These are phyloP conservation scores for Ensete glaucum DNA, from an alignment of 176 grass and related monocot genomes.

Conservation along the genomic window DNA sequence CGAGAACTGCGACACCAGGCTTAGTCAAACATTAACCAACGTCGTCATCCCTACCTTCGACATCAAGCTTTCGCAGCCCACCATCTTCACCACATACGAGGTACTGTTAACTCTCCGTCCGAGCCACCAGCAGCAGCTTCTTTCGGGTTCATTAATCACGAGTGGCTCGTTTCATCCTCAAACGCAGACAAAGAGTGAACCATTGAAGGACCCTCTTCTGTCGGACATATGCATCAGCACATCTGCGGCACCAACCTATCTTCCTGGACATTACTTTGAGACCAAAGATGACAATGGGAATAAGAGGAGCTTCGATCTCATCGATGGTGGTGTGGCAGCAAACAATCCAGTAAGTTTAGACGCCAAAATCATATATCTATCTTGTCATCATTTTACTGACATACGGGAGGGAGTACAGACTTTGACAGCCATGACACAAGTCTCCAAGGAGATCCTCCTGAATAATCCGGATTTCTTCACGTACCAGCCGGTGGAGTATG, in stretches of 20 bases:
- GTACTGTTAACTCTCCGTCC: not conserved
- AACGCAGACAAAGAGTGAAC: slow-evolving; percentile 13
- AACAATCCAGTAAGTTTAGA: slow-evolving; percentile 55
- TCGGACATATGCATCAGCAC: slow-evolving; percentile 76
- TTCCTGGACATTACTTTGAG: slow-evolving; percentile 42
- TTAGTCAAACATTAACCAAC: slow-evolving; percentile 43
- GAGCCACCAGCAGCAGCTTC: not conserved
- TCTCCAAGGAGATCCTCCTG: slow-evolving; percentile 39
- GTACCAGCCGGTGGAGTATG: slow-evolving; percentile 38
- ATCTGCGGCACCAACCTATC: slow-evolving; percentile 50
- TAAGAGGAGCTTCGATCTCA: slow-evolving; percentile 26
- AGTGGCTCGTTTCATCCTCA: no score
- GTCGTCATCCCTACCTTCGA: slow-evolving; percentile 54
- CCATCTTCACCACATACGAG: slow-evolving; percentile 57
- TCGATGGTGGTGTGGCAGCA: slow-evolving; percentile 50
- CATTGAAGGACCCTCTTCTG: slow-evolving; percentile 42
- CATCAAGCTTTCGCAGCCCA: slow-evolving; percentile 39
- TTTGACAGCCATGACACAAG: slow-evolving; percentile 38
- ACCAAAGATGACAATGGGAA: not conserved
- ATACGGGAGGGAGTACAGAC: slow-evolving; percentile 28
- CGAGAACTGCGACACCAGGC: slow-evolving; percentile 17
- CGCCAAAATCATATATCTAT: not conserved
- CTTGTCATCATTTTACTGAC: no score
- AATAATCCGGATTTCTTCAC: slow-evolving; percentile 32
- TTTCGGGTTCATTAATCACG: no score